These are phyloP conservation scores for Nakazawaea sp. DNA, from an alignment of 805 yeast species.

Conservation along the genomic window DNA sequence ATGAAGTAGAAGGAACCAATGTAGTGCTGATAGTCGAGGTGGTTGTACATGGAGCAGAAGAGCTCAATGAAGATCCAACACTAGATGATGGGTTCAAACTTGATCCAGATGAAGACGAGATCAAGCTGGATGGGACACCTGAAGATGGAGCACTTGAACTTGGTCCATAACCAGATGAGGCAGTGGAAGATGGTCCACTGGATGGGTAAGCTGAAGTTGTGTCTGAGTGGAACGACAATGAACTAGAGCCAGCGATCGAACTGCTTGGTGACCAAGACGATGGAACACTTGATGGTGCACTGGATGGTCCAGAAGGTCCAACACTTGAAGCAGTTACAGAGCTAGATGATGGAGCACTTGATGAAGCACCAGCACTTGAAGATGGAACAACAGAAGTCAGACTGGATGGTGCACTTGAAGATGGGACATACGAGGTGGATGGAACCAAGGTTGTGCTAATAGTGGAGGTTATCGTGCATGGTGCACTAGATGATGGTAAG, in stretches of 20 bases:
- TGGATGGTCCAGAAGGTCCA: slow-evolving; percentile 2
- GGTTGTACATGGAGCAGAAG: neutral
- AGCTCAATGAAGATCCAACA: neutral
- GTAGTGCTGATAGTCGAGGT: neutral
- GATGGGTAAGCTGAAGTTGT: slow-evolving; percentile 3
- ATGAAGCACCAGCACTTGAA: neutral
- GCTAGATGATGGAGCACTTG: neutral
- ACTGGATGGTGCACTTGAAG: too few relatives aligned
- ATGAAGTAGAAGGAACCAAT: neutral
- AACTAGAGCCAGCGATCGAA: neutral
- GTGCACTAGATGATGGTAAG: neutral
- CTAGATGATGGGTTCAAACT: neutral
- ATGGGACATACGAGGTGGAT: too few relatives aligned
- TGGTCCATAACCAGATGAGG: too few relatives aligned
- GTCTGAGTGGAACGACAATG: neutral
- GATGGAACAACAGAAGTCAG: neutral
- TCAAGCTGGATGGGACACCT: neutral
- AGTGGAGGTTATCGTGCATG: too few relatives aligned
- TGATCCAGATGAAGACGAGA: neutral
- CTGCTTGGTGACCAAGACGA: neutral
- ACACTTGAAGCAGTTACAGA: neutral
- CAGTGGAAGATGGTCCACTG: slow-evolving; percentile 4
- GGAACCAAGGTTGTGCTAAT: neutral
- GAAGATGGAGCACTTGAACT: slow-evolving; percentile 1
- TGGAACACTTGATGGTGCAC: slow-evolving; percentile 5